Conservation (phyloP, 805 yeast species). For the Candida saitoana region DNA sequence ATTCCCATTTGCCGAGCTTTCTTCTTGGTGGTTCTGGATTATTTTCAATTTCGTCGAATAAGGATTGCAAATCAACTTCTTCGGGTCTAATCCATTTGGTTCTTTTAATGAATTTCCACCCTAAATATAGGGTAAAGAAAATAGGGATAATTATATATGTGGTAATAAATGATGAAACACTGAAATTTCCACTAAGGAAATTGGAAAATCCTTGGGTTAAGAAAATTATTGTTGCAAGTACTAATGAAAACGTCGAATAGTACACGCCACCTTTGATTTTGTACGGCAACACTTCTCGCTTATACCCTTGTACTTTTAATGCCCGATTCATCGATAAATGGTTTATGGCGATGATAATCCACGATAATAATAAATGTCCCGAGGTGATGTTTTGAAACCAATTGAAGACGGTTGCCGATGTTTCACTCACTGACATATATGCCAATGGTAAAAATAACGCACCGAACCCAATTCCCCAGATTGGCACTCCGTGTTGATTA, state of each 20-base stretch:
- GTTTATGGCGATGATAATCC: slow-evolving; percentile 28
- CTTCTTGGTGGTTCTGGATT: slow-evolving; percentile 26
- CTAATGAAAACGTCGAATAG: slow-evolving; percentile 34
- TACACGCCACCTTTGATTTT: slow-evolving; percentile 24
- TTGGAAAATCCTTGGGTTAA: slow-evolving; percentile 35
- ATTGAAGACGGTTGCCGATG: slow-evolving; percentile 26
- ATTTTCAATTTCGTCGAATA: slow-evolving; percentile 22
- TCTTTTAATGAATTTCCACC: slow-evolving; percentile 36
- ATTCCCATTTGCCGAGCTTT: slow-evolving; percentile 18
- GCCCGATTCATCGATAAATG: slow-evolving; percentile 31
- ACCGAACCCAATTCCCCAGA: slow-evolving; percentile 19
- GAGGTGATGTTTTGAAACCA: slow-evolving; percentile 35
- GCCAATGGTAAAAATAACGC: slow-evolving; percentile 31
- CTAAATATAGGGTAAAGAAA: slow-evolving; percentile 28
- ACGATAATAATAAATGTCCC: slow-evolving; percentile 24
- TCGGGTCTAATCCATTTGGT: slow-evolving; percentile 31
- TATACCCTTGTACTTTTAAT: slow-evolving; percentile 37
- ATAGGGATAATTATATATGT: slow-evolving; percentile 42
- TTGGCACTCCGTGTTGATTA: slow-evolving; percentile 30
- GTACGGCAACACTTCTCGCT: slow-evolving; percentile 30
- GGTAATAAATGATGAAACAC: slow-evolving; percentile 36
- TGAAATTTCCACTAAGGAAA: slow-evolving; percentile 38
- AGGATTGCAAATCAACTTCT: slow-evolving; percentile 26
- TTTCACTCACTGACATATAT: slow-evolving; percentile 23
- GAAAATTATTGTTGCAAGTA: slow-evolving; percentile 27